Base-by-base conservation (phyloP, 2,329 filamentous ascomycete genomes). In the Colletotrichum theobromicola region DNA sequence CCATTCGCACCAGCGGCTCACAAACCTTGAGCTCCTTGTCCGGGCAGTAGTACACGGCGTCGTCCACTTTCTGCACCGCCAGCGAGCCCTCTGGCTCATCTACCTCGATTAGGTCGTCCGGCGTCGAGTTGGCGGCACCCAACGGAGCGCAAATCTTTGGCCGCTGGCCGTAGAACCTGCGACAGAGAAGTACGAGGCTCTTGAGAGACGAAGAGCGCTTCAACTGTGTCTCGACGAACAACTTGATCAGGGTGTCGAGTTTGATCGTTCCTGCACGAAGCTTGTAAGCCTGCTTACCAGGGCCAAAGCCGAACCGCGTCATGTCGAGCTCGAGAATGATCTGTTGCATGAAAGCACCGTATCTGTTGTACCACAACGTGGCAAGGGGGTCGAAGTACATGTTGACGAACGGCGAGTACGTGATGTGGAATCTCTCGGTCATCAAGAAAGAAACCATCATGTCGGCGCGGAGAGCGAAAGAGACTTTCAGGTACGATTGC, bases 281-380 rank as follows among this genome's bases (percentile, higher is more conserved):
- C 0, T 63, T 55, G 1, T 66, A 70, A 0, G 83, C 82, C 1
- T 75, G 67, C 6, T 77, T 76, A 1, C 74, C 64, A 4, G 79
- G 73, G 3, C 83, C 83, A 26, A 83, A 84, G 2, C 81, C 80
- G 10, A 85, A 78, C 13, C 79, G 81, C 1, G 85, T 82, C 77
- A 86, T 79, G 73, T 87, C 86, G 2, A 88, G 34, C 73, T 88
- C 86, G 12, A 88, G 63, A 2, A 81, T 80, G 26, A 88, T 76
- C 30, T 80, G 79, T 18, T 77, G 81, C 77, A 87, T 83, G 37
- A 84, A 82, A 2, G 77, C 67, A 2, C 81, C 82, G 62, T 86
- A 86, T 9, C 67, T 77, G 34, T 81, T 80, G 30, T 85, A 75
- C 81, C 82, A 86, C 5, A 75, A 69, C 0, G 81, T 83, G 2